Percentiles rank a stretch among this genome's conserved stretches.
Conservation (phyloP, 2,329 filamentous ascomycete species). For the Lecanicillium sp. region DNA sequence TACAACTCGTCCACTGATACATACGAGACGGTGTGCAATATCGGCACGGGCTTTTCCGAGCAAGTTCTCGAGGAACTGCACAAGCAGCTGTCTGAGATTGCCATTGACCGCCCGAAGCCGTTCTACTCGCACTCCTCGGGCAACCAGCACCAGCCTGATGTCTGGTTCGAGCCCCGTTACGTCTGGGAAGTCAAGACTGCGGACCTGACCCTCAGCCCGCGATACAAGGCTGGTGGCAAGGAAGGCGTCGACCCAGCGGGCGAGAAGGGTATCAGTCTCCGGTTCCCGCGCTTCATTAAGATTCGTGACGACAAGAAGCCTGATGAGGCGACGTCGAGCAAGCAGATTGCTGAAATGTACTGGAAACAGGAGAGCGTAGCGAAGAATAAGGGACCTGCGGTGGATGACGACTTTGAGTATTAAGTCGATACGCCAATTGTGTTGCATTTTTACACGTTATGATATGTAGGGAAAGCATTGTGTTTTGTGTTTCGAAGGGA, state of each 20-base stretch:
- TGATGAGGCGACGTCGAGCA: conserved; percentile 75
- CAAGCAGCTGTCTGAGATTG: conserved; percentile 62
- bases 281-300: conserved; percentile 91
- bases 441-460: neutral
- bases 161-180: conserved; percentile 92
- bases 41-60: conserved; percentile 94
- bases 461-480: neutral
- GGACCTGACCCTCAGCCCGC: conserved; percentile 83
- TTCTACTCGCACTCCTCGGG: conserved; percentile 84
- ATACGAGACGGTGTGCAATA: conserved; percentile 97
- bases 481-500: neutral
- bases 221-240: conserved; percentile 84
- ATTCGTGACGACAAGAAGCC: conserved; percentile 92
- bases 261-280: conserved; percentile 74
- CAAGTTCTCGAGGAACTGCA: conserved; percentile 86
- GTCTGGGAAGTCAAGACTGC: conserved; percentile 99
- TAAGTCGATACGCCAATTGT: too few relatives aligned
- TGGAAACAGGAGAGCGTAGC: conserved; percentile 83
- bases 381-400: conserved; percentile 77
- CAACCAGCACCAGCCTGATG: conserved; percentile 89
- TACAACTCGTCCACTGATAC: conserved; percentile 74
- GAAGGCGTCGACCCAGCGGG: conserved; percentile 67
- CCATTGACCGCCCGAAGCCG: conserved; percentile 86
- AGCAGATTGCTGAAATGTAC: conserved; percentile 95
- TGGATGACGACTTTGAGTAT: conserved; percentile 98